phyloP scores from a whole-genome alignment of 1,284 basidiomycete genomes.

The Neolentinus lepideus region DNA sequence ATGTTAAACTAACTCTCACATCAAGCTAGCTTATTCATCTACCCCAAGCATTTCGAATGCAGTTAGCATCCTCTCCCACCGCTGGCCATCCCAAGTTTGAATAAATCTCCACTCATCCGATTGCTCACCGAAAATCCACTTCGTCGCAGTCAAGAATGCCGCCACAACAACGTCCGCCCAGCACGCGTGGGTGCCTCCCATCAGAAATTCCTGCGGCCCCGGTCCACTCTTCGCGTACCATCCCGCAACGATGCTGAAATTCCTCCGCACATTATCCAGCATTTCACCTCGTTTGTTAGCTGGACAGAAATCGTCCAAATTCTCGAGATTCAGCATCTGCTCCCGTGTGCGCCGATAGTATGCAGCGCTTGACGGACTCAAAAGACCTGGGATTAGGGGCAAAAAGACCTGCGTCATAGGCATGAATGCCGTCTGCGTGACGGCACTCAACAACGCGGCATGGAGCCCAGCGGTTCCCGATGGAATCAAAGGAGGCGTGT shows the following conservation, averaged over 20 bases:
- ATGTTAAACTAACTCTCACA: too few relatives aligned
- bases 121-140: not conserved
- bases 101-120: not conserved
- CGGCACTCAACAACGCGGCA: conserved; percentile 12
- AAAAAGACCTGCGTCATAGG: conserved; percentile 11
- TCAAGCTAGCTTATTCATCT: not conserved
- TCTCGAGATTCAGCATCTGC: conserved; percentile 22
- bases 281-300: conserved; percentile 7
- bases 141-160: not conserved
- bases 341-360: conserved; percentile 32
- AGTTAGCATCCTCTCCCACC: not conserved
- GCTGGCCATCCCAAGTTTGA: not conserved
- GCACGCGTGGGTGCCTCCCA: not conserved
- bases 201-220: not conserved
- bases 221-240: not conserved
- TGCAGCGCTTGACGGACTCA: conserved; percentile 24
- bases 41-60: not conserved
- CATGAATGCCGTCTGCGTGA: conserved; percentile 5
- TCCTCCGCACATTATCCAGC: not conserved
- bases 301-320: conserved; percentile 26
- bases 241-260: not conserved
- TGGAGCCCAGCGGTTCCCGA: conserved; percentile 11
- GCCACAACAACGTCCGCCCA: not conserved
- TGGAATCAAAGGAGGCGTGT: conserved; percentile 12
- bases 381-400: conserved; percentile 14